A percentile compares a stretch with the other conserved stretches of the same genome.
Conservation (phyloP, 148 eudicot genomes). For the Vaccinium myrtillus region DNA sequence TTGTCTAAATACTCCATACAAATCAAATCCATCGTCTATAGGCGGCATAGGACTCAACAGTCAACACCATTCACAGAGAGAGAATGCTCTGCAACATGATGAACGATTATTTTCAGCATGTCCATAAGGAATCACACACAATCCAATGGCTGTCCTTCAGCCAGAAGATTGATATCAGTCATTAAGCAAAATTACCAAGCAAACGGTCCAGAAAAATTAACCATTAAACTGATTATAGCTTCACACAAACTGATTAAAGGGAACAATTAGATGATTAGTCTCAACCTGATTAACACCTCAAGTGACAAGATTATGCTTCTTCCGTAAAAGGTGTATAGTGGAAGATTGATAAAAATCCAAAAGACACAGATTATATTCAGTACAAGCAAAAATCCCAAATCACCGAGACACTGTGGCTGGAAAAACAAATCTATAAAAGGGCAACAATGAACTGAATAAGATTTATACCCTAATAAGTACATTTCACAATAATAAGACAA, state of each 20-base stretch:
- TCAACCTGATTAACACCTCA: neutral
- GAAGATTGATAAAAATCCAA: neutral
- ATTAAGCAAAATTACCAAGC: neutral
- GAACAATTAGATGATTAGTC: neutral
- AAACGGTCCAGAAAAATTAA: neutral
- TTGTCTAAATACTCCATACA: neutral
- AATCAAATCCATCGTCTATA: neutral
- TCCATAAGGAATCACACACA: slow-evolving; percentile 11
- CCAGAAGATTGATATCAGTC: neutral
- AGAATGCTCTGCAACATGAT: neutral
- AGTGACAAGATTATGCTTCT: neutral
- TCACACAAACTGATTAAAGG: neutral
- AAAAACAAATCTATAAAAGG: neutral
- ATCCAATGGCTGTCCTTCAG: neutral
- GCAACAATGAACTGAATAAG: neutral
- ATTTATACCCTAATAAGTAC: neutral
- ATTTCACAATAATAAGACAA: neutral
- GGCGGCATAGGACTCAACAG: neutral
- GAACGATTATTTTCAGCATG: neutral
- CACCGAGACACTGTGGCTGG: neutral
- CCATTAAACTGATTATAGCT: neutral
- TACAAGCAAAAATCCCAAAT: neutral
- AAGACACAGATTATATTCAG: neutral
- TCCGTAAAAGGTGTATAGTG: neutral
- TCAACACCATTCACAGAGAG: neutral